Conservation (phyloP, 305 asterid genomes). For the Fraxinus floribunda region DNA sequence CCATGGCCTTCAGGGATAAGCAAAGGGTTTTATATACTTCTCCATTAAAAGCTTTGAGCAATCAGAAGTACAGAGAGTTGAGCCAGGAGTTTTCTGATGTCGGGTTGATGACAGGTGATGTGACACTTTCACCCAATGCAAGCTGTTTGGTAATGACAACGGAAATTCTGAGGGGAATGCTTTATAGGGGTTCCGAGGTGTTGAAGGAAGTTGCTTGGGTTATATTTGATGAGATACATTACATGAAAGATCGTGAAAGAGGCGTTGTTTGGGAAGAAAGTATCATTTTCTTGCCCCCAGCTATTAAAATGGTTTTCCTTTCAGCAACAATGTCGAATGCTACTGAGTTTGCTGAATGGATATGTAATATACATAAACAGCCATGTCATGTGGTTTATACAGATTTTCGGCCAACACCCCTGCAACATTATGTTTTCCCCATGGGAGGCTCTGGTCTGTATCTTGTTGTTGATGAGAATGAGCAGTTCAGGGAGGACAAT, state of each 20-base stretch:
- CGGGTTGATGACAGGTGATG: slow-evolving; percentile 98
- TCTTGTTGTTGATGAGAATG: slow-evolving; percentile 95
- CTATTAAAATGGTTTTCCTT: slow-evolving; percentile 90
- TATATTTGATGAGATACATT: slow-evolving; percentile 97
- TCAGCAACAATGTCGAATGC: slow-evolving; percentile 89
- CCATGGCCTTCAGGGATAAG: slow-evolving; percentile 88
- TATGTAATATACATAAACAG: slow-evolving; percentile 85
- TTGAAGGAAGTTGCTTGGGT: slow-evolving; percentile 99
- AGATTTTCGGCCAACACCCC: slow-evolving; percentile 95
- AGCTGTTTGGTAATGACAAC: slow-evolving; percentile 99
- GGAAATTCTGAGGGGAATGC: slow-evolving; percentile 93
- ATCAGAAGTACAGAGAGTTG: slow-evolving; percentile 93
- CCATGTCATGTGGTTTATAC: slow-evolving; percentile 98
- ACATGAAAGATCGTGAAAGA: slow-evolving; percentile 98
- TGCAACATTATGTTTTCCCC: slow-evolving; percentile 95
- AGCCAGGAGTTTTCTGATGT: slow-evolving; percentile 93
- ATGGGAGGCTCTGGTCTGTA: slow-evolving; percentile 92
- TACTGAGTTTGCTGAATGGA: slow-evolving; percentile 84
- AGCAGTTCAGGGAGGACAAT: slow-evolving; percentile 92
- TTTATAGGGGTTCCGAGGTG: slow-evolving; percentile 97
- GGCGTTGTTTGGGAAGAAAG: slow-evolving; percentile 99
- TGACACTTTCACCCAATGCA: slow-evolving; percentile 86
- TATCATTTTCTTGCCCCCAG: slow-evolving; percentile 90
- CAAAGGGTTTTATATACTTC: slow-evolving; percentile 95
- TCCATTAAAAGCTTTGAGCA: slow-evolving; percentile 87